Percentiles rank a stretch among this genome's conserved stretches.
These are phyloP conservation scores for Canavalia ensiformis DNA, from an alignment of 306 rosid species.

Conservation along the genomic window DNA sequence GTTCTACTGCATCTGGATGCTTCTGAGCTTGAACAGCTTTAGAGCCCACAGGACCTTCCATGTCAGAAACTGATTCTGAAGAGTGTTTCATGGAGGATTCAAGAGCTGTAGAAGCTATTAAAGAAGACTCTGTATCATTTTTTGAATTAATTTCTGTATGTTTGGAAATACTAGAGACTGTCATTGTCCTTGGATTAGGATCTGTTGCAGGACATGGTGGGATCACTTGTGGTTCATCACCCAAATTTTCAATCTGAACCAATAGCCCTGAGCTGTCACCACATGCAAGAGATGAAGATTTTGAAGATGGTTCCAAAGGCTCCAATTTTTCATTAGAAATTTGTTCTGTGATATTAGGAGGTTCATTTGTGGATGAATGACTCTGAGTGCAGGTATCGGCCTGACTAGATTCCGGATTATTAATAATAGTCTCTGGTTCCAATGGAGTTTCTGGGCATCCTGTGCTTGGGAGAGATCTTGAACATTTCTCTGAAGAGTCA, in stretches of 20 bases:
- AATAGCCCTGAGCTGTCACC: constrained; percentile 28
- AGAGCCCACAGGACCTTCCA: constrained; percentile 30
- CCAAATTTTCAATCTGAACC: constrained; percentile 37
- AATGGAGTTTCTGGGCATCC: constrained; percentile 39
- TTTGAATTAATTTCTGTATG: constrained; percentile 41
- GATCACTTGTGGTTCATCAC: constrained; percentile 45
- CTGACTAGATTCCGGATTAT: constrained; percentile 34
- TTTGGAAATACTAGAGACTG: constrained; percentile 44
- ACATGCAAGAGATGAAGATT: constrained; percentile 44
- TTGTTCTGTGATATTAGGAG: constrained; percentile 35
- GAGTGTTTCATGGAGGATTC: constrained; percentile 28
- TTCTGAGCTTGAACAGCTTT: constrained; percentile 41
- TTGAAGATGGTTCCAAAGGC: constrained; percentile 29
- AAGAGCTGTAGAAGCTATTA: constrained; percentile 39
- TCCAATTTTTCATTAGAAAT: constrained; percentile 38
- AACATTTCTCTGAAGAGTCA: constrained; percentile 51
- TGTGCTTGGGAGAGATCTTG: constrained; percentile 46
- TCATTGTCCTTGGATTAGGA: constrained; percentile 28
- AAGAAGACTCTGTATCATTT: constrained; percentile 38
- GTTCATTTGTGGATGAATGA: constrained; percentile 22
- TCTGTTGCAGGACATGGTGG: constrained; percentile 38
- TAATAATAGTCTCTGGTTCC: constrained; percentile 41
- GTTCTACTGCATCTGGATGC: constrained; percentile 44
- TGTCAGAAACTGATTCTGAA: constrained; percentile 43
- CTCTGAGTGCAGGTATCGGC: constrained; percentile 38